Evolutionary conservation across 176 grass and related monocot genomes (phyloP).

Genomic region (Panicum miliaceum): DNA sequence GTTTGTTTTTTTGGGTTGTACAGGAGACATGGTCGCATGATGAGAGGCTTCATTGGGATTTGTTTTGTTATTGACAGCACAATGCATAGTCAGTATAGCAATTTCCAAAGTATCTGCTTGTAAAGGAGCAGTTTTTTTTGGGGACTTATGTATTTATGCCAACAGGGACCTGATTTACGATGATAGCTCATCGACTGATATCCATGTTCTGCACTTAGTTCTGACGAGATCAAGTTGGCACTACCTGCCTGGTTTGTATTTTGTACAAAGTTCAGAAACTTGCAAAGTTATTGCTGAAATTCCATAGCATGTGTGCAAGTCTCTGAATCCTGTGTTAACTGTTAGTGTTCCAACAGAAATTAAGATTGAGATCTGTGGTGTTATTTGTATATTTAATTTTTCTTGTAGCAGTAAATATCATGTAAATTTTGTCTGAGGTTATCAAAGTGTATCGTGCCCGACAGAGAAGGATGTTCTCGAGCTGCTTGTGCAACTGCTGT

Average conservation of each 20-base stretch:
- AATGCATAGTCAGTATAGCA: neutral
- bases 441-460: neutral
- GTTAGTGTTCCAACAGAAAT: neutral
- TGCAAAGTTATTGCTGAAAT: neutral
- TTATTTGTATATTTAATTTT: neutral
- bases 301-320: neutral
- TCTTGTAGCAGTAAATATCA: neutral
- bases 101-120: neutral
- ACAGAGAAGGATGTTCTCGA: neutral
- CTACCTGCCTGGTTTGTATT: neutral
- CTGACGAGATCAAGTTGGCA: neutral
- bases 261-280: too few species aligned
- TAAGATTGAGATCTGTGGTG: too few species aligned
- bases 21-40: neutral
- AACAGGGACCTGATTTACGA: neutral
- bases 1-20: neutral
- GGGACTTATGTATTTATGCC: neutral
- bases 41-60: neutral
- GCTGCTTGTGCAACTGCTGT: neutral
- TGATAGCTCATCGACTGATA: neutral
- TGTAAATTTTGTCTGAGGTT: neutral
- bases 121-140: neutral
- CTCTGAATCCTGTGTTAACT: neutral
- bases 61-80: neutral
- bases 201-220: neutral